Conservation (phyloP, 495 filamentous ascomycete species). For the Trypethelium eluteriae region DNA sequence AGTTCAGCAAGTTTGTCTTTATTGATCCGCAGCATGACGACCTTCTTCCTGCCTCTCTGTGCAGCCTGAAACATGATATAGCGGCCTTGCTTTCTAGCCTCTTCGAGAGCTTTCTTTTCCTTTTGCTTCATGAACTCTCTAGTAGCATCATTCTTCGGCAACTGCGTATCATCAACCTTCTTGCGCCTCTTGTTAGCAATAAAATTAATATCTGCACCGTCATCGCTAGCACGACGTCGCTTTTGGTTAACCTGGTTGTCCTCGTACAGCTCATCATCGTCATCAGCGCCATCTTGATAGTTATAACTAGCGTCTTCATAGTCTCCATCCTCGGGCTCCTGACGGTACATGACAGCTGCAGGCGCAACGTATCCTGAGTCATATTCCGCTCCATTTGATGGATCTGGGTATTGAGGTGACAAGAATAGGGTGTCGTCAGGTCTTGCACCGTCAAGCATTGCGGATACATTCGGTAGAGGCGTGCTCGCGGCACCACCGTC, state of each 20-base stretch:
- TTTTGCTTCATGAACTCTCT: slow-evolving; percentile 35
- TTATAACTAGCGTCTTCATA: slow-evolving; percentile 15
- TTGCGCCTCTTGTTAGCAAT: slow-evolving; percentile 22
- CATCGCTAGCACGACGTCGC: slow-evolving; percentile 5
- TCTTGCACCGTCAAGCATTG: slow-evolving; percentile 20
- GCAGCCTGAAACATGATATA: slow-evolving; percentile 33
- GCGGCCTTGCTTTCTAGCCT: slow-evolving; percentile 34
- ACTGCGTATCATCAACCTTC: slow-evolving; percentile 12
- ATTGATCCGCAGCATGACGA: slow-evolving; percentile 30
- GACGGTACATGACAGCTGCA: slow-evolving; percentile 31
- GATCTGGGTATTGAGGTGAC: neutral
- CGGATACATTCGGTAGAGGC: slow-evolving; percentile 11
- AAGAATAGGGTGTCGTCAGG: neutral
- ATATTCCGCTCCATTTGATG: neutral
- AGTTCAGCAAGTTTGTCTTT: slow-evolving; percentile 19
- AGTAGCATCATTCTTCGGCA: slow-evolving; percentile 30
- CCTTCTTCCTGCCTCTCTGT: slow-evolving; percentile 30
- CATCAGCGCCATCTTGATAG: slow-evolving; percentile 14
- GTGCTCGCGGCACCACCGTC: slow-evolving; percentile 20
- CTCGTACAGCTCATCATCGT: slow-evolving; percentile 6
- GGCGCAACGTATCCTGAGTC: slow-evolving; percentile 26
- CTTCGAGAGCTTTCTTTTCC: slow-evolving; percentile 33
- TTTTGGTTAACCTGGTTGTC: slow-evolving; percentile 15
- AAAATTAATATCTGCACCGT: neutral
- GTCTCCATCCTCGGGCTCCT: slow-evolving; percentile 18